Conservation (phyloP, 1,284 basidiomycete species). For the Leccinum fallax region DNA sequence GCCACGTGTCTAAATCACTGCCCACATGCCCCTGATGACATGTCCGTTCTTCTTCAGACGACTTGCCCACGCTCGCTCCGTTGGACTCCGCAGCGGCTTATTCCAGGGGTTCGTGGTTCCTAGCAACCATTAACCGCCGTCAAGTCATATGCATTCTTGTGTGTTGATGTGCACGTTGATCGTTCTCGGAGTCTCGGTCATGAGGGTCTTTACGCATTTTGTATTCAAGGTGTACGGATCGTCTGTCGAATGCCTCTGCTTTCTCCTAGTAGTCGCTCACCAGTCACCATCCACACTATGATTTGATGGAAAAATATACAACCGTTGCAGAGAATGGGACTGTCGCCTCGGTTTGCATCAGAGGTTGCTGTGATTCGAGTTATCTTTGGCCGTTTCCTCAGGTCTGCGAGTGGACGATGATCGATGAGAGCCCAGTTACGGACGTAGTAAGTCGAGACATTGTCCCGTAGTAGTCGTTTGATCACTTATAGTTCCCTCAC, state of each 20-base stretch:
- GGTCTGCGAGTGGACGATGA: too few relatives aligned
- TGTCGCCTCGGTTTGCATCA: too few relatives aligned
- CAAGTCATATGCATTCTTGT: constrained; percentile 48
- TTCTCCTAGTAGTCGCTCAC: too few relatives aligned
- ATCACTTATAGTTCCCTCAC: too few relatives aligned
- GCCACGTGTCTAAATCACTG: constrained; percentile 27
- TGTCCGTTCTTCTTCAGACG: constrained; percentile 37
- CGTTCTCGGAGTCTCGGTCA: constrained; percentile 50
- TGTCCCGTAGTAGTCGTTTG: too few relatives aligned
- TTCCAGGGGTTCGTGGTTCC: not conserved
- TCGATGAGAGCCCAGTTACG: too few relatives aligned
- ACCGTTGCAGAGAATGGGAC: too few relatives aligned
- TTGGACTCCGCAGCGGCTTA: constrained; percentile 31
- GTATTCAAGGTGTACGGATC: constrained; percentile 53
- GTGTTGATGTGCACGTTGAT: constrained; percentile 48
- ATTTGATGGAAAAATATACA: too few relatives aligned
- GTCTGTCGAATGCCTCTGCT: not conserved
- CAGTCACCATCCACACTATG: too few relatives aligned
- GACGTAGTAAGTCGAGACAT: too few relatives aligned
- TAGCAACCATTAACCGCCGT: constrained; percentile 64
- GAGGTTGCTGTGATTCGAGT: too few relatives aligned
- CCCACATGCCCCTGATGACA: not conserved
- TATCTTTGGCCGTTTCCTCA: too few relatives aligned
- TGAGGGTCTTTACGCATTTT: constrained; percentile 61
- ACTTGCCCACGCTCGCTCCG: constrained; percentile 51